phyloP scores from a whole-genome alignment of 2,329 filamentous ascomycete species.

The Geosmithia putterillii region DNA sequence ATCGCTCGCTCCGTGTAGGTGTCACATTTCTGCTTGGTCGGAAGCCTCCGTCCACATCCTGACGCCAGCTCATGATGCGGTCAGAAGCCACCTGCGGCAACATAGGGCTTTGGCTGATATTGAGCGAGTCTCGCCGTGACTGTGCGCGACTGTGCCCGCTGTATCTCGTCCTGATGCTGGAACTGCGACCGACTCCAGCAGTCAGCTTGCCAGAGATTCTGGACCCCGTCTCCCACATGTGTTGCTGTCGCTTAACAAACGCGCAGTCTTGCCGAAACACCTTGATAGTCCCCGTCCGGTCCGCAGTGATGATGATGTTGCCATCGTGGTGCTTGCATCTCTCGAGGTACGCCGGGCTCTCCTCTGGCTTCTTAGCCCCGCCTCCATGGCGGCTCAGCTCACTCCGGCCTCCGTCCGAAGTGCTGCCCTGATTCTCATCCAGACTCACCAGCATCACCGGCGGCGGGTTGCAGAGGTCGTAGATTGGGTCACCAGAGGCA shows the following conservation, averaged over 20 bases:
- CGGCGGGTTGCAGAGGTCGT: conserved; percentile 90
- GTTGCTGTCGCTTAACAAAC: conserved; percentile 61
- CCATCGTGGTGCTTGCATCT: conserved; percentile 67
- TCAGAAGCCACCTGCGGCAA: conserved; percentile 40
- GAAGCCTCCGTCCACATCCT: conserved; percentile 38
- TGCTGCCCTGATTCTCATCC: conserved; percentile 43
- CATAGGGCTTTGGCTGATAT: conserved; percentile 12
- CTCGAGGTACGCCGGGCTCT: conserved; percentile 65
- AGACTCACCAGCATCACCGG: conserved; percentile 71
- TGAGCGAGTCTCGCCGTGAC: conserved; percentile 43
- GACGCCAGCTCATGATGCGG: conserved; percentile 79
- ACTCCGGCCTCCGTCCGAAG: conserved; percentile 18
- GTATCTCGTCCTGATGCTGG: conserved; percentile 41
- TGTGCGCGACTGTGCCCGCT: conserved; percentile 34
- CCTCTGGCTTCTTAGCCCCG: conserved; percentile 38
- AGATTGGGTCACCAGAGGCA: conserved; percentile 82
- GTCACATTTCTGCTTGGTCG: conserved; percentile 25
- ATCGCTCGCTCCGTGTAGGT: conserved; percentile 36
- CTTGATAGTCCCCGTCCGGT: conserved; percentile 80
- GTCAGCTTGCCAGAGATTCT: conserved; percentile 60
- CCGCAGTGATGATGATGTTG: conserved; percentile 85
- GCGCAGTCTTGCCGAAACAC: conserved; percentile 94
- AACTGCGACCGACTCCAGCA: conserved; percentile 44
- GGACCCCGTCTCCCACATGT: conserved; percentile 67
- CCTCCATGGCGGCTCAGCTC: conserved; percentile 2